Base-by-base conservation (phyloP, 129 eudicot genomes). In the Chrysanthemum makinoi region DNA sequence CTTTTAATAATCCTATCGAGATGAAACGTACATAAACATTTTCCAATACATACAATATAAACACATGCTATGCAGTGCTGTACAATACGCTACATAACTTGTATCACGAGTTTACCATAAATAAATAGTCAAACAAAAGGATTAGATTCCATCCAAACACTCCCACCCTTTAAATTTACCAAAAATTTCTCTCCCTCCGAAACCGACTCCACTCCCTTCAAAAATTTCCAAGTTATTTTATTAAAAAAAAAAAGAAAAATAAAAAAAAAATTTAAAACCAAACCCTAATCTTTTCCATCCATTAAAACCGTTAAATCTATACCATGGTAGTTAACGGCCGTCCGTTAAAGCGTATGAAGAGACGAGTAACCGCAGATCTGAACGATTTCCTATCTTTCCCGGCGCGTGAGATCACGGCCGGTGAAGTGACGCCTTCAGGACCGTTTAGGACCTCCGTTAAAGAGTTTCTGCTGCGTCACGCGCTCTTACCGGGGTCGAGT, bases 321-420 rank as follows among this genome's bases (percentile, higher is more conserved):
- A 67, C 20, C 16, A 94, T 89, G 98, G 98, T 89, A 65, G 96
- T 87, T 13, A 94, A 78, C 75, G 91, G 90, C 48, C 86, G 95
- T 51, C 89, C 92, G 2, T 61, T 84, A 66, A 94, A 89, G 73
- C 71, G 90, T 56, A 80, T 94, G 95, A 94, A 94, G 85, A 53
- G 98, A 65, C 66, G 98, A 66, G 98, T 94, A 51, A 89, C 96
- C 43, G 98, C 98, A 43, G 96, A 87, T 54, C 84, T 89, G 15
- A 80, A 78, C 84, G 95, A 94, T 69, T 89, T 94, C 68, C 80
- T 87, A 16, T 80, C 92, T 12, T 94, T 89, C 54, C 95, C 90
- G 6, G 49, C 86, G 70, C 91, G 61, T 22, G 88, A 81, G 6
- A 51, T 49, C 1, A 62, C 78, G 35, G 44, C 86, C 72, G 95